phyloP scores from a whole-genome alignment of 192 early-diverging fungal genomes.

The Umbelopsis ramanniana region DNA sequence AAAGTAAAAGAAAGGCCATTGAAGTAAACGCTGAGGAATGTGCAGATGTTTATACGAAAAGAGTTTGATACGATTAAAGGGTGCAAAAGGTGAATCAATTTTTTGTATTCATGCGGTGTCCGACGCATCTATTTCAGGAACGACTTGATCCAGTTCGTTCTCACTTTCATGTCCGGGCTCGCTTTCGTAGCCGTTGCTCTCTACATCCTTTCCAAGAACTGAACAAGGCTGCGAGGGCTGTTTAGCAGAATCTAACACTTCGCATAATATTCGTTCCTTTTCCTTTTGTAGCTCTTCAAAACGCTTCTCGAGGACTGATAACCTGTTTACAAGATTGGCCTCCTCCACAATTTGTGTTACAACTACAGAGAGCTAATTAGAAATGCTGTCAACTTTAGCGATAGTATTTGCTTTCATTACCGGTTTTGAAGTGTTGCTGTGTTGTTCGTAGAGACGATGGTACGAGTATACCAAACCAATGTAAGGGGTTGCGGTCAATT shows the following conservation, averaged over 20 bases:
- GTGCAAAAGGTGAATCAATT: too few relatives aligned
- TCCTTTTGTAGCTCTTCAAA: background rate
- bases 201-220: background rate
- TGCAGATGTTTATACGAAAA: too few relatives aligned
- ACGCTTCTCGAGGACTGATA: background rate
- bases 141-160: too few relatives aligned
- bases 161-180: too few relatives aligned
- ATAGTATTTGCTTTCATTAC: slow-evolving; percentile 16
- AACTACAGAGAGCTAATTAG: background rate
- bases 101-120: too few relatives aligned
- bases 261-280: background rate
- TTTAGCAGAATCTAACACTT: background rate
- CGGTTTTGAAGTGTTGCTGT: slow-evolving; percentile 43
- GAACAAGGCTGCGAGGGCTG: background rate
- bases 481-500: slow-evolving; percentile 38
- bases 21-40: too few relatives aligned
- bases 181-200: too few relatives aligned
- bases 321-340: background rate
- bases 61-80: too few relatives aligned
- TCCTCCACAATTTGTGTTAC: slow-evolving; percentile 4
- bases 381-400: background rate
- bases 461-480: slow-evolving; percentile 55
- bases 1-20: too few relatives aligned
- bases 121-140: too few relatives aligned
- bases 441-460: slow-evolving; percentile 42